Percentiles rank a stretch among this genome's conserved stretches.
These are phyloP conservation scores for Mucor mucedo DNA, from an alignment of 371 early-diverging fungal genomes.

Conservation along the genomic window DNA sequence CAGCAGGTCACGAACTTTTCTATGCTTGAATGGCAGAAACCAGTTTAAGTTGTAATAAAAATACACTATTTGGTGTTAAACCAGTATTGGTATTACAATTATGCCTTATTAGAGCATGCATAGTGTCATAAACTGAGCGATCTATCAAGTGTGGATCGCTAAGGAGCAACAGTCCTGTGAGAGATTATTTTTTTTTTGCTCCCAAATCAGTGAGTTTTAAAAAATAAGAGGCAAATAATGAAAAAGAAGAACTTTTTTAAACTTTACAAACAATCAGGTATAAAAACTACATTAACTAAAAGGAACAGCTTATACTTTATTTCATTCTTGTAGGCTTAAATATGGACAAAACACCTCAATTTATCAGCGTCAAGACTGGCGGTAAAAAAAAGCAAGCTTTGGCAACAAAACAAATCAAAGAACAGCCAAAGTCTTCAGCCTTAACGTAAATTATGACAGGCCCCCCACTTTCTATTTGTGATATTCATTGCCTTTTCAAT, in stretches of 20 bases:
- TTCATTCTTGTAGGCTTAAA: not conserved
- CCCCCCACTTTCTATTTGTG: not conserved
- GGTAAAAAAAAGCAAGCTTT: constrained; percentile 18
- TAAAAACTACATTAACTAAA: not conserved
- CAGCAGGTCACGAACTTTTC: too few species aligned
- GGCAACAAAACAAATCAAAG: not conserved
- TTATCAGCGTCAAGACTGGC: constrained; percentile 18
- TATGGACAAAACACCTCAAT: constrained; percentile 21
- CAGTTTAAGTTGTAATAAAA: too few species aligned
- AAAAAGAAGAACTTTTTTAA: too few species aligned
- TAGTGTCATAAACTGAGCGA: too few species aligned
- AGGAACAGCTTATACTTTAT: not conserved
- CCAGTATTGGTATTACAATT: too few species aligned
- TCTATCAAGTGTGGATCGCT: too few species aligned
- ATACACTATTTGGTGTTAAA: too few species aligned
- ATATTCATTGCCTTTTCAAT: not conserved
- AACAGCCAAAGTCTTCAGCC: not conserved
- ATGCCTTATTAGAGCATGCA: too few species aligned
- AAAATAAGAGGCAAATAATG: too few species aligned
- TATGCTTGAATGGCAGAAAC: too few species aligned
- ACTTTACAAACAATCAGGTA: too few species aligned
- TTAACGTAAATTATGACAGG: not conserved
- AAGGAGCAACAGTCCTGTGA: too few species aligned
- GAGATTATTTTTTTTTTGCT: not conserved
- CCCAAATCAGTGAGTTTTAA: not conserved